Base-by-base conservation (phyloP, 1,139 yeast species). In the Keqinozyma sinolaborantium region DNA sequence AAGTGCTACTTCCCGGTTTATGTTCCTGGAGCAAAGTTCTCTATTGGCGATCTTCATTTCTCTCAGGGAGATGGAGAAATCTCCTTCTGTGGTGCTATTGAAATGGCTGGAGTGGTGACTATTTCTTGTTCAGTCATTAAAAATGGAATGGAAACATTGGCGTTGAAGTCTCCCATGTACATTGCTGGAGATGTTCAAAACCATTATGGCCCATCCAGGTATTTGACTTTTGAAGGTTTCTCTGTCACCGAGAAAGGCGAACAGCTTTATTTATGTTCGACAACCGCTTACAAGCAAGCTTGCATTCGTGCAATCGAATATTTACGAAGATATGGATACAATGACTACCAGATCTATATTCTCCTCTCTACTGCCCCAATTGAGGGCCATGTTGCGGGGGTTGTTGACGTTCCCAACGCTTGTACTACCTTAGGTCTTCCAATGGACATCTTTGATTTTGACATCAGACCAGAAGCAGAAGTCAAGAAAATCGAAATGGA, bases 61-160 rank as follows among this genome's bases (percentile, higher is more conserved):
- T 61, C 71, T 11, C 76, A 70, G 45, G 77, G 76, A 12, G 76
- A 70, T 39, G 77, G 77, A 7, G 77, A 70, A 40, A 68, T 70
- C 26, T 64, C 74, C 3, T 70, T 70, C 43, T 71, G 77, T 44
- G 77, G 77, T 12, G 77, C 74, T 11, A 69, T 71, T 44, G 77
- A 70, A 44, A 70, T 70, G 76, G 60, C 73, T 6, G 76, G 77
- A 3, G 53, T 58, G 23, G 60, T 70, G 32, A 68, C 75, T 3
- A 42, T 70, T 36, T 54, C 64, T 35, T 55, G 62, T 24, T 43
- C 57, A 2, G 49, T 70, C 24, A 58, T 70, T 38, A 67, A 67
- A 37, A 50, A 53, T 30, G 77, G 77, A 2, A 55, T 71, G 46
- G 44, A 51, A 31, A 52, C 56, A 28, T 45, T 71, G 38, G 50